Evolutionary conservation across 2,329 filamentous ascomycete genomes (phyloP).

Genomic region (Exophiala calicioides): DNA sequence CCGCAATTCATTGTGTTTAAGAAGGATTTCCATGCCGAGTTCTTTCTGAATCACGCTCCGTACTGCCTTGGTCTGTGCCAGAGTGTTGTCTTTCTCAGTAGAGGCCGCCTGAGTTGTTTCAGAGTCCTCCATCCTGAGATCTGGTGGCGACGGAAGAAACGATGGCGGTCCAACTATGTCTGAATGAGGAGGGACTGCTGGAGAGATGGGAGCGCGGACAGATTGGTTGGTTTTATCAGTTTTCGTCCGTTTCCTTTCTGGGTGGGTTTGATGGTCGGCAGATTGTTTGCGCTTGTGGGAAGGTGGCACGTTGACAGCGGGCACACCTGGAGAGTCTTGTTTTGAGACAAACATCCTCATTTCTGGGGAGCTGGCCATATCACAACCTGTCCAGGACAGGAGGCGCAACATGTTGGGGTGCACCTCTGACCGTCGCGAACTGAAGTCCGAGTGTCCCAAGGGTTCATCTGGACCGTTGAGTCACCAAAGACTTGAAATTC

Average conservation of each 20-base stretch:
- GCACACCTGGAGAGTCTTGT: conserved; percentile 30
- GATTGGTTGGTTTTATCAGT: conserved; percentile 9
- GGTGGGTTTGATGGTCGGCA: conserved; percentile 22
- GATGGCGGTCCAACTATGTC: conserved; percentile 24
- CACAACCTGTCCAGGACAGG: conserved; percentile 50
- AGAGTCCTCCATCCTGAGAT: conserved; percentile 19
- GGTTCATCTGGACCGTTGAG: conserved; percentile 22
- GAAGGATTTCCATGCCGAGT: conserved; percentile 84
- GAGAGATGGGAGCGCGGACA: conserved; percentile 10
- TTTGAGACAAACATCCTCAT: conserved; percentile 46
- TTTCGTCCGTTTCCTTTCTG: conserved; percentile 24
- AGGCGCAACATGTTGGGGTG: conserved; percentile 47
- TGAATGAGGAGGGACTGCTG: conserved; percentile 9
- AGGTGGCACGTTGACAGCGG: conserved; percentile 23
- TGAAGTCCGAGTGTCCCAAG: conserved; percentile 7
- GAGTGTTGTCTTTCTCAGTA: conserved; percentile 5
- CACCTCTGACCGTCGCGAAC: conserved; percentile 10
- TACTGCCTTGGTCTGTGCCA: conserved; percentile 42
- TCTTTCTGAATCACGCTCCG: conserved; percentile 79
- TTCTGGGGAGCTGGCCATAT: conserved; percentile 48
- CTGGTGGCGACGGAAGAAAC: conserved; percentile 19
- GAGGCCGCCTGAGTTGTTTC: conserved; percentile 34
- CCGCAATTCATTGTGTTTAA: conserved; percentile 92
- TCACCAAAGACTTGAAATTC: conserved; percentile 16
- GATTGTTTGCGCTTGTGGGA: conserved; percentile 59